Evolutionary conservation across 306 rosid genomes (phyloP), one percentile per base, ranked within the genome.

Genomic region (Betula pendula): DNA sequence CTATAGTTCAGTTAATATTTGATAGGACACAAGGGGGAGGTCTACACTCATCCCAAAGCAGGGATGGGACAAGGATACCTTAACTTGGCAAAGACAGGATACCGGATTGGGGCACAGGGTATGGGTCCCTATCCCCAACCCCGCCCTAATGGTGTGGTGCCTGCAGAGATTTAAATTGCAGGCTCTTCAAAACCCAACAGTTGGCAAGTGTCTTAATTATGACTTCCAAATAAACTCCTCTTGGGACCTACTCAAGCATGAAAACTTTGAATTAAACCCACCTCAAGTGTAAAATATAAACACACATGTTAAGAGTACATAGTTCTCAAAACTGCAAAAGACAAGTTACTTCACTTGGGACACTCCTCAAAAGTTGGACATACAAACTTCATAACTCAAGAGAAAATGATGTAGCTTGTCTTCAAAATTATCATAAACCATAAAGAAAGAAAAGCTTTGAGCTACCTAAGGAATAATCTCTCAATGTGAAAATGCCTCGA

Each of bases 401-500:
- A 35, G 40, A 27, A 10, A 35, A 35, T 63, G 25, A 63, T 7
- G 15, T 33, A 35, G 1, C 70, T 66, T 35, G 48, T 38, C 27
- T 38, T 66, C 15, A 10, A 66, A 17, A 42, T 16, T 62, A 16
- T 62, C 70, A 38, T 35, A 19, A 19, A 38, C 48, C 27, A 66
- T 10, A 10, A 38, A 66, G 25, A 38, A 66, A 35, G 14, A 66
- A 66, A 38, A 66, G 10, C 24, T n/a, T 6, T 17, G 70, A 8
- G 47, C 70, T 66, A 66, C 25, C 45, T 38, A n/a, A 38, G 49
- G 49, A 66, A 10, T 16, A 66, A 66, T 66, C 70, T 66, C 70
- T 66, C 17, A 2, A 65, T 38, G 70, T 20, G 38, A 65, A 65
- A 35, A 43, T 1, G 48, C 70, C 27, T 19, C 48, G 1, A 2